Evolutionary conservation across 768 basidiomycete genomes (phyloP), one percentile per base, ranked within the genome.

Genomic region (Lepiota venenata): DNA sequence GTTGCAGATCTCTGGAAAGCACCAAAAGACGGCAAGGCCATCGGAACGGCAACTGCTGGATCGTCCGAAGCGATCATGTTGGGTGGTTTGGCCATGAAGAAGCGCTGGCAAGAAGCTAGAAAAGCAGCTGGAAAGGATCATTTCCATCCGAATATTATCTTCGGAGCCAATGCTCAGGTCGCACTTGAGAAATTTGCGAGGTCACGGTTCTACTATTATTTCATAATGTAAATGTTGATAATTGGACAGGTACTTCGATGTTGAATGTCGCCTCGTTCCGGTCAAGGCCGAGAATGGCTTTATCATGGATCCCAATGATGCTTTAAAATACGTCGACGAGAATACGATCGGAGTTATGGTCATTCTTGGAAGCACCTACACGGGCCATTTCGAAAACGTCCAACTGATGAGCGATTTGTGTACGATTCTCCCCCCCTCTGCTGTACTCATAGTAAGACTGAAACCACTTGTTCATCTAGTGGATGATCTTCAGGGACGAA

Each of bases 331-430:
- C 47, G 77, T 88, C 10, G 87, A 90, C 61, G 87, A 90, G 67
- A 87, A 87, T 68, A 86, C 84, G 10, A 87, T 88, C 56, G 85
- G 85, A 20, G 71, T 88, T 15, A 86, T 81, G 59, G 78, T 81
- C 9, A 81, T 81, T 55, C 64, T 74, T 18, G 70, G 73, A 22
- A 74, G 73, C 49, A 78, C 76, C 2, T 88, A 87, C 64, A 88
- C 87, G 14, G 87, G 87, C 1, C 79, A 81, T 58, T 81, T 79
- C 62, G 94, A 96, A 62, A 84, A 87, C 11, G 93, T 97, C 29
- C 81, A 89, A 65, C 89, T 87, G 65, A 90, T 97, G 84, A 75
- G 87, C 1, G 83, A 85, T 39, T 76, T 90, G 9, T 73, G 78
- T 62, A 85, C 83, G 0, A 85, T 86, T 0, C 65, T 74, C 57